Percentiles rank a stretch among this genome's conserved stretches.
Evolutionary conservation across 2,329 filamentous ascomycete species (phyloP).

Genomic region (Elsinoe ampelina): DNA sequence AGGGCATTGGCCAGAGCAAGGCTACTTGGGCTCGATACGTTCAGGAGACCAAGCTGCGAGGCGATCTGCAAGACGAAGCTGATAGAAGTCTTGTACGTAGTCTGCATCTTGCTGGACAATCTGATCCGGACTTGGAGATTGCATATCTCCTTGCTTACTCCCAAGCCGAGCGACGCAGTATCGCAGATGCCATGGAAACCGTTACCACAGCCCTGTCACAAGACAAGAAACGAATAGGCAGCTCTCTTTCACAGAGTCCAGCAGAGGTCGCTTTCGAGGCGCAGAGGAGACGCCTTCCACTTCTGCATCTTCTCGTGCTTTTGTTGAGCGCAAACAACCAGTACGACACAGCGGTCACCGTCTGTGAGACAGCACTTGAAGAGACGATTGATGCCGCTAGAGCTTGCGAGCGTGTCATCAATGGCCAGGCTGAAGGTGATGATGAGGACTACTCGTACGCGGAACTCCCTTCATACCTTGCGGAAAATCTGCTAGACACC

Average conservation of each 20-base stretch:
- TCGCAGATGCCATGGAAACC: conserved; percentile 61
- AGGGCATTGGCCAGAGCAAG: conserved; percentile 75
- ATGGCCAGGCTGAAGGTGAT: conserved; percentile 31
- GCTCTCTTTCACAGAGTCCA: not conserved
- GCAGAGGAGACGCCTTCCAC: conserved; percentile 59
- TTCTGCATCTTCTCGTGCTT: conserved; percentile 87
- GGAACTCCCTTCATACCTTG: conserved; percentile 29
- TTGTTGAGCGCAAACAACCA: conserved; percentile 81
- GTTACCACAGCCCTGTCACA: conserved; percentile 1
- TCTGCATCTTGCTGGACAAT: conserved; percentile 33
- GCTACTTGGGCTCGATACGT: conserved; percentile 82
- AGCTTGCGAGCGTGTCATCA: not conserved
- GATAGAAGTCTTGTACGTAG: conserved; percentile 60
- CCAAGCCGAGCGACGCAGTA: conserved; percentile 77
- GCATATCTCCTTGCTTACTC: conserved; percentile 74
- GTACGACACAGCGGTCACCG: conserved; percentile 66
- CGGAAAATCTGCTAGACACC: conserved; percentile 71
- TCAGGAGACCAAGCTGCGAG: conserved; percentile 60
- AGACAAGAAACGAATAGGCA: not conserved
- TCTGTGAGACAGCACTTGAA: conserved; percentile 85
- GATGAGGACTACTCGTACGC: not conserved
- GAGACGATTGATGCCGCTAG: conserved; percentile 55
- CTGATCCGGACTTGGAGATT: conserved; percentile 55
- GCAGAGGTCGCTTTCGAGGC: conserved; percentile 24
- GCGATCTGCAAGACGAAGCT: conserved; percentile 67